Conservation (phyloP, 2,329 filamentous ascomycete genomes). For the Aureobasidium musti region DNA sequence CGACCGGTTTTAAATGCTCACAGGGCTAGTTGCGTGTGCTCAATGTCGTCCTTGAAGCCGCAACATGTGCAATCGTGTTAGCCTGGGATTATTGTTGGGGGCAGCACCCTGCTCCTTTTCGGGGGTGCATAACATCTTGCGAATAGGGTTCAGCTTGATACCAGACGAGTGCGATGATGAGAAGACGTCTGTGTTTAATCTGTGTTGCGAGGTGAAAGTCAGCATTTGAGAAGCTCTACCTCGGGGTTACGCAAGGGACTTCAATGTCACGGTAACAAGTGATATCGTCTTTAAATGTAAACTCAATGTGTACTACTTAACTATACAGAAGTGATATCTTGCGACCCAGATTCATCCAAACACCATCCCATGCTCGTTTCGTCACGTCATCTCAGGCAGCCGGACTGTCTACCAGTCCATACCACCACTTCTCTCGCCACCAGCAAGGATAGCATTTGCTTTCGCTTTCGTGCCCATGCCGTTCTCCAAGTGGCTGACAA, state of each 20-base stretch:
- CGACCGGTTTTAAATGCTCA: neutral
- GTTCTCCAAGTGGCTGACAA: constrained; percentile 49
- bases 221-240: neutral
- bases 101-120: neutral
- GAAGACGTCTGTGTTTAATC: neutral
- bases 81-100: neutral
- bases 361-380: constrained; percentile 23
- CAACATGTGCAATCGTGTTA: neutral
- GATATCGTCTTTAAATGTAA: neutral
- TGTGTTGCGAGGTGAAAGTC: neutral
- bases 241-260: too few relatives aligned
- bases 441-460: constrained; percentile 49
- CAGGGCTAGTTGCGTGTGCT: neutral
- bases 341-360: neutral
- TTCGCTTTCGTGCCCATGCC: constrained; percentile 49
- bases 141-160: too few relatives aligned
- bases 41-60: neutral
- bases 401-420: constrained; percentile 47
- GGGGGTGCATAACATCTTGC: neutral
- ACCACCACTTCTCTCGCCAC: constrained; percentile 47
- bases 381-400: constrained; percentile 13
- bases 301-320: neutral
- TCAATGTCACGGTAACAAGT: too few relatives aligned
- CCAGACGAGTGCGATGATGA: neutral
- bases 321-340: constrained; percentile 19